These are phyloP conservation scores for Candida buenavistaensis DNA, from an alignment of 1,139 yeast species.

Conservation along the genomic window DNA sequence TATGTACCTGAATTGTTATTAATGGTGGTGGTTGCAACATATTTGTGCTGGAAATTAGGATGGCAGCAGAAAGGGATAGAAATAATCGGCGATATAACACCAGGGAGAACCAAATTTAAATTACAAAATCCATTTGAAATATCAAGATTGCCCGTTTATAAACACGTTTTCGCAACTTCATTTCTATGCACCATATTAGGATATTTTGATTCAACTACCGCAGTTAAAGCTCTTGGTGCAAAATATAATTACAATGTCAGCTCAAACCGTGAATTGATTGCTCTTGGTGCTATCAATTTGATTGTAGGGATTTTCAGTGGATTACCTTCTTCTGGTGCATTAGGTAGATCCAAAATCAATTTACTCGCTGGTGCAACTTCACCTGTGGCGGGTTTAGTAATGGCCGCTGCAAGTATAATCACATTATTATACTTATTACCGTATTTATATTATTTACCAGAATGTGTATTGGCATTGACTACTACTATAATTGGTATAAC, in stretches of 20 bases:
- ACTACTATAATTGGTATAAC: slow-evolving; percentile 40
- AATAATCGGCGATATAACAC: slow-evolving; percentile 26
- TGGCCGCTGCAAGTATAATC: slow-evolving; percentile 25
- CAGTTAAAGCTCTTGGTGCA: slow-evolving; percentile 32
- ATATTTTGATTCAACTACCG: slow-evolving; percentile 35
- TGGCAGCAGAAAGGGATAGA: slow-evolving; percentile 31
- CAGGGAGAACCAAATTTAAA: slow-evolving; percentile 6
- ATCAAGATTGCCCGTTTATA: slow-evolving; percentile 20
- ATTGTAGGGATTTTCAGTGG: slow-evolving; percentile 31
- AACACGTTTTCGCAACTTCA: slow-evolving; percentile 27
- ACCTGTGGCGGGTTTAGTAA: slow-evolving; percentile 31
- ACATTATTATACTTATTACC: slow-evolving; percentile 27
- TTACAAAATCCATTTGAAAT: slow-evolving; percentile 25
- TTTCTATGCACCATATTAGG: slow-evolving; percentile 34
- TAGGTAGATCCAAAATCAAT: slow-evolving; percentile 38
- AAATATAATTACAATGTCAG: slow-evolving; percentile 33
- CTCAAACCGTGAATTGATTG: slow-evolving; percentile 34
- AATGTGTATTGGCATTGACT: slow-evolving; percentile 34
- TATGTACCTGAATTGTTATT: slow-evolving; percentile 33
- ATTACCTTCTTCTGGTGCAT: slow-evolving; percentile 36
- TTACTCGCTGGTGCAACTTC: slow-evolving; percentile 35
- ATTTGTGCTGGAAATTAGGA: slow-evolving; percentile 20
- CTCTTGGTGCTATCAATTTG: slow-evolving; percentile 31
- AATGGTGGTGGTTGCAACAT: slow-evolving; percentile 33
- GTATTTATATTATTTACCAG: slow-evolving; percentile 28